A percentile compares a stretch with the other conserved stretches of the same genome.
phyloP scores from a whole-genome alignment of 202 grass and related monocot genomes.

The Panicum hallii region DNA sequence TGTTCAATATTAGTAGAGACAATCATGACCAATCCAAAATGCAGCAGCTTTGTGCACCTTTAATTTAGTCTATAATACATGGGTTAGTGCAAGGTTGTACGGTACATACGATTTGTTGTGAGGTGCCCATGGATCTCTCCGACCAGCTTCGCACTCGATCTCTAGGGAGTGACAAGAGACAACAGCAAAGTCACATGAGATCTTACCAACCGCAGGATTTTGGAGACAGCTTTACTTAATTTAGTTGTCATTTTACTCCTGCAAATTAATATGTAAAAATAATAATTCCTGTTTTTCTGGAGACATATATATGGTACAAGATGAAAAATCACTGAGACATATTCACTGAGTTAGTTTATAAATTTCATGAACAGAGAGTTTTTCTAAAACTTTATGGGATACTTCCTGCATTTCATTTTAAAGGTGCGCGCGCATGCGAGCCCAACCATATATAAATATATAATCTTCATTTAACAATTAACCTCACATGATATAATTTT shows the following conservation, averaged over 20 bases:
- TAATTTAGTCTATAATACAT: conserved; percentile 24
- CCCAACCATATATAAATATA: no score
- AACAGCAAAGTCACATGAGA: conserved; percentile 22
- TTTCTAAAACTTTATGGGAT: no score
- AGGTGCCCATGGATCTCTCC: not conserved
- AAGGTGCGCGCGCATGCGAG: no score
- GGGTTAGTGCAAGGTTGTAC: conserved; percentile 15
- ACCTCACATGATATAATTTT: no score
- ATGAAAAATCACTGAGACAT: no score
- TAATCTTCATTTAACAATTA: no score
- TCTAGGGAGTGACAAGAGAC: conserved; percentile 4
- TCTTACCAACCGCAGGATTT: not conserved
- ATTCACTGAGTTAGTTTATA: no score
- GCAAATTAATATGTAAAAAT: no score
- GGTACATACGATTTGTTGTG: conserved; percentile 18
- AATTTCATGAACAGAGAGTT: no score
- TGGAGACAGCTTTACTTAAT: not conserved
- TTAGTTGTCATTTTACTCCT: not conserved
- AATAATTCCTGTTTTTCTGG: no score
- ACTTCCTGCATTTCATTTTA: no score
- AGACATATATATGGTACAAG: no score
- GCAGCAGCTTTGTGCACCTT: conserved; percentile 26
- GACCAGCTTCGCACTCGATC: not conserved
- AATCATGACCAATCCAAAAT: conserved; percentile 35
- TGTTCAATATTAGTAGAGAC: conserved; percentile 1